Evolutionary conservation across 257 asterid species (phyloP).

Genomic region (Nicotiana paniculata): DNA sequence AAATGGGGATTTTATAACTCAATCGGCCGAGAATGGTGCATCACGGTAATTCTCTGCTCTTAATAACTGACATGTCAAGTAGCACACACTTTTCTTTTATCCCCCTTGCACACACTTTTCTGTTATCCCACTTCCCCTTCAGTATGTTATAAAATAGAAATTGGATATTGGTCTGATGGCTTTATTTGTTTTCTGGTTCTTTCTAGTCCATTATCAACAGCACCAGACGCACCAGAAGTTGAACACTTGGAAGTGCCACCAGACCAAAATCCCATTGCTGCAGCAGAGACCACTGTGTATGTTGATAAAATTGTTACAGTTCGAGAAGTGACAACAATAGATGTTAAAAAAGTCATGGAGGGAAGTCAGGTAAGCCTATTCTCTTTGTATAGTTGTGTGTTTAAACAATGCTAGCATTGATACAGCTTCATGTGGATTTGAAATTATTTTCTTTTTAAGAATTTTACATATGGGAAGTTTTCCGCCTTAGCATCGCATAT

Average conservation of each 20-base stretch:
- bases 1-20: slow-evolving; percentile 32
- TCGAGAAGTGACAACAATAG: slow-evolving; percentile 50
- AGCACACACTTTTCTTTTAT: not conserved
- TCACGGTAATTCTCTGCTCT: slow-evolving; percentile 2
- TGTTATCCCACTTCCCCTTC: not conserved
- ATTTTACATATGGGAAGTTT: not conserved
- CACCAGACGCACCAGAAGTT: slow-evolving; percentile 25
- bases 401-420: not conserved
- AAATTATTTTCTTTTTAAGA: not conserved
- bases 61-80: not conserved
- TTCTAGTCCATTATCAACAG: slow-evolving; percentile 23
- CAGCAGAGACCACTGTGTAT: slow-evolving; percentile 52
- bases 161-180: slow-evolving; percentile 1
- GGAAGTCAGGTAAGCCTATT: slow-evolving; percentile 40
- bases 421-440: not conserved
- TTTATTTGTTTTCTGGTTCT: slow-evolving; percentile 4
- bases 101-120: not conserved
- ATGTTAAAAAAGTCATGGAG: slow-evolving; percentile 30
- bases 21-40: slow-evolving; percentile 26
- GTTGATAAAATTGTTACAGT: slow-evolving; percentile 64
- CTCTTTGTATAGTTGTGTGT: not conserved
- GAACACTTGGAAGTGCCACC: slow-evolving; percentile 22
- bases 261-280: slow-evolving; percentile 25
- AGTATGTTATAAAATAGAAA: not conserved
- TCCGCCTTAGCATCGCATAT: not conserved